Percentiles rank a stretch among this genome's conserved stretches.
Evolutionary conservation across 1,284 basidiomycete species (phyloP).

Genomic region (Microbotryum intermedium): DNA sequence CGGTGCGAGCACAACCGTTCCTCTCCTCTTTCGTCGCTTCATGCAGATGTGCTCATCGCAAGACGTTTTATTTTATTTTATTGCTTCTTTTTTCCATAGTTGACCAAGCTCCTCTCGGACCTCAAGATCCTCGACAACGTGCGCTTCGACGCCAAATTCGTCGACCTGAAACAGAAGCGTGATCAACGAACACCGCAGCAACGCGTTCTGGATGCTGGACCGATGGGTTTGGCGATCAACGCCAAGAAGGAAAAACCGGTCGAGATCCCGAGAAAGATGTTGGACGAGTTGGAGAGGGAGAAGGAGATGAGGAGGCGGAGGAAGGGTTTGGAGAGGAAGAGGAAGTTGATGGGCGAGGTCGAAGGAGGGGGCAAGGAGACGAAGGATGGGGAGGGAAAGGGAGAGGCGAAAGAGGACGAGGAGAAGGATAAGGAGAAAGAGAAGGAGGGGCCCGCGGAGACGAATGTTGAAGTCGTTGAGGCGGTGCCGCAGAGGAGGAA

Average conservation of each 20-base stretch:
- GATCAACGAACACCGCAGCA: conserved; percentile 16
- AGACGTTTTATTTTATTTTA: too few species aligned
- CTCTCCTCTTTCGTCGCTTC: background rate
- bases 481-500: background rate
- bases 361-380: background rate
- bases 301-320: conserved; percentile 1
- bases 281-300: conserved; percentile 15
- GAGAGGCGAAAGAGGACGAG: background rate
- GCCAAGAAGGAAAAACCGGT: conserved; percentile 10
- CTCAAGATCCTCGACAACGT: conserved; percentile 27
- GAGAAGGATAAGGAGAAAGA: background rate
- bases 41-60: too few species aligned
- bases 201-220: conserved; percentile 25
- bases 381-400: background rate
- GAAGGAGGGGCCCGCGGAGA: too few species aligned
- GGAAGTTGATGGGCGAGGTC: conserved; percentile 2
- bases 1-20: background rate
- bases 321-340: conserved; percentile 9
- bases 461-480: background rate
- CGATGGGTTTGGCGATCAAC: conserved; percentile 24
- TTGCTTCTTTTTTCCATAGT: background rate
- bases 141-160: conserved; percentile 27
- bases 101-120: conserved; percentile 24
- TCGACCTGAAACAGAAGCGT: conserved; percentile 21
- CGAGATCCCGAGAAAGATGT: background rate